phyloP scores from a whole-genome alignment of 1,139 yeast genomes.

The Candida glucosophila region DNA sequence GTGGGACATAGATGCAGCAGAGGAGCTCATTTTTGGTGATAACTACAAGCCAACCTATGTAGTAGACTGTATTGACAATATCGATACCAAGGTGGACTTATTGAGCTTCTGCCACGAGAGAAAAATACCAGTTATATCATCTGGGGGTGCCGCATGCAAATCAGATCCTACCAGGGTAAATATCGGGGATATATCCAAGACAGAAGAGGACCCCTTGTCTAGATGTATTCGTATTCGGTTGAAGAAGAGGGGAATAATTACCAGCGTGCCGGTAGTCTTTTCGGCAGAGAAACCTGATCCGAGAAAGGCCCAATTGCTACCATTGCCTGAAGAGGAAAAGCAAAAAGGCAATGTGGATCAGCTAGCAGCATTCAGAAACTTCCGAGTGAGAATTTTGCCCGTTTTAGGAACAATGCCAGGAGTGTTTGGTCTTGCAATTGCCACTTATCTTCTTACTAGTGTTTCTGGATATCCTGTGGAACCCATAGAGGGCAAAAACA shows the following conservation, averaged over 20 bases:
- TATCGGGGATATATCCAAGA: slow-evolving; percentile 35
- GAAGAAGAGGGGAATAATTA: slow-evolving; percentile 64
- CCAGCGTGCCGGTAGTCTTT: slow-evolving; percentile 80
- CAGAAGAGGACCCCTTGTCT: slow-evolving; percentile 94
- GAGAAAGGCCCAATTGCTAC: slow-evolving; percentile 77
- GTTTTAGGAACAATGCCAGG: slow-evolving; percentile 97
- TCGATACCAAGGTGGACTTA: slow-evolving; percentile 88
- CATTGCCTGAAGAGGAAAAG: slow-evolving; percentile 71
- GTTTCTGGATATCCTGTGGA: slow-evolving; percentile 85
- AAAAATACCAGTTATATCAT: slow-evolving; percentile 60
- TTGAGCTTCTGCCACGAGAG: slow-evolving; percentile 61
- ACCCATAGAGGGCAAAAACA: slow-evolving; percentile 84
- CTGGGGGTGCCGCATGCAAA: slow-evolving; percentile 93
- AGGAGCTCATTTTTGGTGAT: slow-evolving; percentile 46
- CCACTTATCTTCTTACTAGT: slow-evolving; percentile 70
- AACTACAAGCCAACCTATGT: slow-evolving; percentile 60
- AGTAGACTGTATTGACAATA: slow-evolving; percentile 91
- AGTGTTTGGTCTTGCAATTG: slow-evolving; percentile 84
- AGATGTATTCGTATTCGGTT: slow-evolving; percentile 77
- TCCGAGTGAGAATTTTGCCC: slow-evolving; percentile 88
- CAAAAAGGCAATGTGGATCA: slow-evolving; percentile 81
- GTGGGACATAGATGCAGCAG: slow-evolving; percentile 64
- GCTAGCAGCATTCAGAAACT: slow-evolving; percentile 77
- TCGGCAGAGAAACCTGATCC: slow-evolving; percentile 97
- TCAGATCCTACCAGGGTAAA: slow-evolving; percentile 41